phyloP scores from a whole-genome alignment of 208 protist genomes.

The Trypanosoma theileri region DNA sequence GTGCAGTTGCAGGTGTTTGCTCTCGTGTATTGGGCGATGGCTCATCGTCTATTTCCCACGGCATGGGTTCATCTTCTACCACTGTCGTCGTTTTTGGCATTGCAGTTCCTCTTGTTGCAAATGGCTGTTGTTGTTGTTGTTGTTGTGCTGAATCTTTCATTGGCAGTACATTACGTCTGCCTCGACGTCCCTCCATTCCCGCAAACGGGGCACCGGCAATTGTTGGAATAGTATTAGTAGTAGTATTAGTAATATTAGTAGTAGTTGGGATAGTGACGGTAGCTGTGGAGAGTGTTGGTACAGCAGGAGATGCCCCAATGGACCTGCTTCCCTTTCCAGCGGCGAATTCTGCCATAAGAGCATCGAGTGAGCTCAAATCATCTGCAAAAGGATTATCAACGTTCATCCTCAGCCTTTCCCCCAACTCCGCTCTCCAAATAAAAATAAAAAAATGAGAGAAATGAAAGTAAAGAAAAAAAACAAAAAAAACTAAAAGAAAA shows the following conservation, averaged over 20 bases:
- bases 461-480: not conserved
- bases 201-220: not conserved
- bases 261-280: not conserved
- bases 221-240: not conserved
- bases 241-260: not conserved
- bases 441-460: constrained; percentile 12
- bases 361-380: constrained; percentile 46
- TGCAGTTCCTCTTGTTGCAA: not conserved
- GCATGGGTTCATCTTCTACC: constrained; percentile 11
- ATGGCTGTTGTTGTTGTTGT: too few relatives aligned
- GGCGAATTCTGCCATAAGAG: constrained; percentile 29
- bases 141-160: not conserved
- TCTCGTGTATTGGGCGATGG: not conserved
- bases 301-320: not conserved
- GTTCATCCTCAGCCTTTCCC: constrained; percentile 37
- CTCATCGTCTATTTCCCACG: constrained; percentile 24
- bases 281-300: too few relatives aligned
- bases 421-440: too few relatives aligned
- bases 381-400: constrained; percentile 69
- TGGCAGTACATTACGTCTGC: constrained; percentile 9
- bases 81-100: not conserved
- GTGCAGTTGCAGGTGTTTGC: not conserved
- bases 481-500: not conserved
- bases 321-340: not conserved
- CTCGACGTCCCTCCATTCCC: constrained; percentile 16